Evolutionary conservation across 495 filamentous ascomycete species (phyloP), one percentile per base, ranked within the genome.

Genomic region (Penicillium dipodomyicola): DNA sequence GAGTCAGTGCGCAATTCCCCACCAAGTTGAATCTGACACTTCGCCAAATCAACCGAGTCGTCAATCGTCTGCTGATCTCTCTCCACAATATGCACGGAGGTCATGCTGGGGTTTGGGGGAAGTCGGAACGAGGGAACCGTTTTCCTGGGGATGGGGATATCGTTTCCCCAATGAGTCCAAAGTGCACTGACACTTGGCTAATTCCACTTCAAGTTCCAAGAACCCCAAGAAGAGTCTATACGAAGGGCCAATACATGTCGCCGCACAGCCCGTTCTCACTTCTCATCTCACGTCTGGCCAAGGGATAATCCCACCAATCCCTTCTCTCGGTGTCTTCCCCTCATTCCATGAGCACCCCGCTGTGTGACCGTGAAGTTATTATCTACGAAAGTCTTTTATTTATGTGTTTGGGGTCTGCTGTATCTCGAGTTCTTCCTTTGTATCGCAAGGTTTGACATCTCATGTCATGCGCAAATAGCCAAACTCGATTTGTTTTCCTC

Each of bases 291-390:
- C 52, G 22, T 27, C 33, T 47, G 44, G n/a, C 53, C 40, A 29
- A 30, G 23, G 20, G 2, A 5, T 56, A 58, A 55, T 67, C 47
- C 62, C 65, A 65, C 65, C 62, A 67, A 67, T 67, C 59, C 45
- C 14, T 58, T 29, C 40, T 30, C 29, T 7, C 44, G 19, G 25
- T 30, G 35, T 42, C 23, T 44, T 30, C 46, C 17, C 46, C 25
- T 30, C 33, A 39, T 53, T 44, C 51, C 41, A 25, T 17, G 40
- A 53, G 30, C 29, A 33, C 42, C 43, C 43, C 32, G 42, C 41
- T 40, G 43, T 39, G 30, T 33, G 20, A 52, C 50, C 5, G 12
- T 32, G 49, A 29, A 43, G 37, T 23, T 52, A 29, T 41, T 52
- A 17, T 14, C 5, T 41, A 17, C 20, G n/a, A 27, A 27, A 32